Base-by-base conservation (phyloP, 2,329 filamentous ascomycete species). In the Trichophyton verrucosum region DNA sequence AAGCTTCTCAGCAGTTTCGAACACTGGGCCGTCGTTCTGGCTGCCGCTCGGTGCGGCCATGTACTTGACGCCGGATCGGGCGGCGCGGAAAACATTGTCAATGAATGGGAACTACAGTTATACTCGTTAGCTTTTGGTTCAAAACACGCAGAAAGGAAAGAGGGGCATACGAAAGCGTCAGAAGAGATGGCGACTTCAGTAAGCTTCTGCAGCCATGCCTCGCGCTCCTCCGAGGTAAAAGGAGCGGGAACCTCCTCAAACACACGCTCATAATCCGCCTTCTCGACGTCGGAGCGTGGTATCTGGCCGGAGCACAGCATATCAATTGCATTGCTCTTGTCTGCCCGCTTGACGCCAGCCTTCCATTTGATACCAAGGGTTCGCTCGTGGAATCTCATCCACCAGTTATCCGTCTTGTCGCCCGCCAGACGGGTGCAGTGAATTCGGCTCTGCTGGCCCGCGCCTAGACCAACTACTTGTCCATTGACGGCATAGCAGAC, bases 361-460 rank as follows among this genome's bases (percentile, higher is more conserved):
- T 96, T 96, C 89, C 91, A 99, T 80, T 92, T 89, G 74, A 99
- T 87, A 71, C 80, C 81, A 57, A 97, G 82, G 11, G 94, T 89
- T 59, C 89, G 87, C 68, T 89, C 86, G 80, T 96, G 89, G 85
- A 97, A 97, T 70, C 94, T 88, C 81, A 99, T 88, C 94, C 92
- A 99, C 92, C 92, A 97, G 81, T 95, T 96, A 77, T 99, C 94
- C 57, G 91, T 90, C 82, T 99, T 99, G 80, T 97, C 92, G 63
- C 94, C 94, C 9, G 94, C 94, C 58, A 99, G 84, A 66, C 94
- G 87, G 47, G 94, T 99, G 84, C 94, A 99, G 82, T 99, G 94
- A 68, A 99, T 99, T 68, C 94, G 88, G 64, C 89, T 95, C 78
- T 99, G 94, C 77, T 99, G 94, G 63, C 94, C 94, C 60, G 94